These are phyloP conservation scores for Colletotrichum nymphaeae DNA, from an alignment of 2,329 filamentous ascomycete species.

Conservation along the genomic window DNA sequence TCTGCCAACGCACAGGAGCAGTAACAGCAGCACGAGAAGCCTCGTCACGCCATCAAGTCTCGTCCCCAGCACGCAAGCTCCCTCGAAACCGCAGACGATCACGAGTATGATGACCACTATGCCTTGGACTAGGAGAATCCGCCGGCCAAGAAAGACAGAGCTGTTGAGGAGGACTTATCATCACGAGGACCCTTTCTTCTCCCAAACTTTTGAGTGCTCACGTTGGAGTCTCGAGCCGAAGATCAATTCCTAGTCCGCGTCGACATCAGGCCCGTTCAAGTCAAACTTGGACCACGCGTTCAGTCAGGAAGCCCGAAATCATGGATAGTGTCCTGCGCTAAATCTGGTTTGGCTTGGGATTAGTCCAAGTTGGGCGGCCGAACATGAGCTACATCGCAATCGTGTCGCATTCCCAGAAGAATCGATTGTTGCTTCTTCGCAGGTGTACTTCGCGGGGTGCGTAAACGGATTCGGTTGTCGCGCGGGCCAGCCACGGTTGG, in stretches of 20 bases:
- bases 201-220: constrained; percentile 13
- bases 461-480: no score
- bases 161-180: constrained; percentile 10
- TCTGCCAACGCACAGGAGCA: not conserved
- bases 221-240: constrained; percentile 41
- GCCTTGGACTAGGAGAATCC: constrained; percentile 11
- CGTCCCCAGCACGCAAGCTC: not conserved
- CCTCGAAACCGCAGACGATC: constrained; percentile 25
- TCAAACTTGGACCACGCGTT: constrained; percentile 35
- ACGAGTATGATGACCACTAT: constrained; percentile 28
- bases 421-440: no score
- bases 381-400: constrained; percentile 37
- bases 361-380: constrained; percentile 38
- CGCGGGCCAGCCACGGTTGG: no score
- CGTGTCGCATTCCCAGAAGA: constrained; percentile 41
- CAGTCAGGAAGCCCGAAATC: constrained; percentile 21
- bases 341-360: constrained; percentile 29
- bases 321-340: constrained; percentile 28
- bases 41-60: not conserved
- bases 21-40: not conserved
- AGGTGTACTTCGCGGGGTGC: no score
- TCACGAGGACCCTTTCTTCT: not conserved
- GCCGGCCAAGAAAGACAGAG: not conserved
- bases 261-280: constrained; percentile 31
- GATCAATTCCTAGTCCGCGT: constrained; percentile 42